Base-by-base conservation (phyloP, 2,329 filamentous ascomycete species). In the Aureobasidium subglaciale region DNA sequence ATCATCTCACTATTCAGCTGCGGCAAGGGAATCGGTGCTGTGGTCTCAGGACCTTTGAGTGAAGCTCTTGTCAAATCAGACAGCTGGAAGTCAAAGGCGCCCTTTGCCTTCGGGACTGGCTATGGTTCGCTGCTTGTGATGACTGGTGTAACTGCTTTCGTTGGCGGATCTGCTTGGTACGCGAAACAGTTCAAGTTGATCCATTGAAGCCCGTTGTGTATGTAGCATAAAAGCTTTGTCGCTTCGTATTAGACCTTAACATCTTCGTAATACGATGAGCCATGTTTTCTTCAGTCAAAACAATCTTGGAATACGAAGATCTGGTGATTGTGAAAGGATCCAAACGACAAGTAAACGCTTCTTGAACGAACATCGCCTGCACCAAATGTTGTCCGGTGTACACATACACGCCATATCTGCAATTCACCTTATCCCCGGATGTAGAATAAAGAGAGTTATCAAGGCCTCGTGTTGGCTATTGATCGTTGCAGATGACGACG, bases 11-110 rank as follows among this genome's bases (percentile, higher is more conserved):
- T 74, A 13, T 66, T 80, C 53, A 71, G 72, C 9, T 73, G 73
- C 8, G 77, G 77, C 0, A 75, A 76, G 41, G 78, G 78, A 0
- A 70, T 80, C 18, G 78, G 78, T 3, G 77, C 75, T 62, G 65
- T 81, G 9, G 70, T 74, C 9, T 74, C 71, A 57, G 78, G 78
- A 3, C 78, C 78, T 0, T 63, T 81, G 38, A 79, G 76, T 45
- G 77, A 79, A 62, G 70, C 66, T 13, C 60, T 78, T 30, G 58
- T 77, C 8, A 63, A 64, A n/a, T 62, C 64, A 24, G 68, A 67
- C 22, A 60, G 62, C 2, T 75, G 67, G 66, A 59, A 60, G 20
- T 68, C 68, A 24, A 64, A 69, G 42, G 70, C 68, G 18, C 64
- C 59, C 0, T 64, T 69, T 35, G 73, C 70, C 1, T 77, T 75